Base-by-base conservation (phyloP, 1,139 yeast species). In the Pichia sp. region DNA sequence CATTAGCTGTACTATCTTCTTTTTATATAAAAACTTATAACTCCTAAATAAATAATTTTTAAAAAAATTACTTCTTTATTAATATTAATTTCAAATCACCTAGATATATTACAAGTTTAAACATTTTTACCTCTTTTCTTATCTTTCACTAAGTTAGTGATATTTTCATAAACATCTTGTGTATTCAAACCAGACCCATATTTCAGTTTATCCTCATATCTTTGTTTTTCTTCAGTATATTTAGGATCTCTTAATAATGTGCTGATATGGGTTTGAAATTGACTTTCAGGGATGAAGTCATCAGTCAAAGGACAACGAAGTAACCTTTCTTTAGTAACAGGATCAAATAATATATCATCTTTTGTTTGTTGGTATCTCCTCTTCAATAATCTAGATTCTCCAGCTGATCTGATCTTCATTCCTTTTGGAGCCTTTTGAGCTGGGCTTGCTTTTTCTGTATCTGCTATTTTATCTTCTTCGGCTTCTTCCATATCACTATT, bases 281-380 rank as follows among this genome's bases (percentile, higher is more conserved):
- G 71, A 47, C 74, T 73, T 58, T 85, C 94, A 0, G 90, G 85
- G 4, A 90, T 76, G 59, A 75, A 61, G 56, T 80, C 76, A 1
- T 82, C 81, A 0, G 95, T 84, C 49, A 87, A 68, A 34, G 96
- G 94, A 62, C 96, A 85, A 58, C 72, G 73, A 44, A 86, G 73
- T 44, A 68, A 58, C 23, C 66, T 64, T 50, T 71, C 78, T n/a
- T 57, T 59, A n/a, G 55, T 41, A 7, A 38, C 22, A 13, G 57
- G 43, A 30, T 56, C 56, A 45, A 46, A 37, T 35, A 20, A 11
- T n/a, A 9, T n/a, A 18, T 42, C 44, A 24, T 27, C 27, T 4
- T 42, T 39, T 15, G 37, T 39, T 26, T 42, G 53, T 29, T 40
- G 52, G 29, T 18, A 54, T 43, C 20, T 56, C 44, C 45, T 56